Evolutionary conservation across 768 basidiomycete species (phyloP), one percentile per base, ranked within the genome.

Genomic region (Lanmaoa rubissima): DNA sequence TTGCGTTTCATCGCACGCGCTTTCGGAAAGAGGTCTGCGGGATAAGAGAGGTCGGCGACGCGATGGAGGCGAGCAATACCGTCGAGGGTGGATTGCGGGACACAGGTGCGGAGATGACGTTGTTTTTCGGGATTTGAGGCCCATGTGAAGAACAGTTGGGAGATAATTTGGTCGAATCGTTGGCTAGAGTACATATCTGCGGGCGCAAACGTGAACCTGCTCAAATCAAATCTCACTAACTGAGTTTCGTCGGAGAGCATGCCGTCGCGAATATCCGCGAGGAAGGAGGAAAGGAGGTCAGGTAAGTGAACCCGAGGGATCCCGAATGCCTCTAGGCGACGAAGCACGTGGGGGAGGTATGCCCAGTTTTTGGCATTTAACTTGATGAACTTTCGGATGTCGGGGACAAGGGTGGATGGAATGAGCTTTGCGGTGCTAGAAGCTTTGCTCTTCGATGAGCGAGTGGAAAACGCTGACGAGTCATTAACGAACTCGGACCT

Each of bases 1-100:
- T 87, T 91, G 19, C 95, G 82, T 17, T 78, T 79, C 59, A 86
- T 74, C 11, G 70, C 65, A 11, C 96, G 84, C 0, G 93, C 85
- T 10, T 51, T 17, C 0, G 74, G 65, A 63, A 69, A 85, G 13
- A 73, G 66, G 56, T 86, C 84, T 0, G 78, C 79, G 1, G 81
- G 81, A 54, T 74, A 77, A n/a, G 72, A 64, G 14, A 75, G 62
- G 62, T 81, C 75, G 0, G 79, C 75, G 2, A 77, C 72, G 5
- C 64, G 62, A 26, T 74, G 69, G 17, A 79, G 68, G 3, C 71
- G 65, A 24, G 64, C 59, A n/a, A 87, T 77, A n/a, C 58, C 65
- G 10, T 70, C 60, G 10, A 83, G 56, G 12, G 78, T 76, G 13
- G 64, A 55, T 24, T 61, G 48, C 7, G 74, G 58, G 36, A 81